phyloP scores from a whole-genome alignment of 2,329 filamentous ascomycete genomes.

The Xylaria sp. region DNA sequence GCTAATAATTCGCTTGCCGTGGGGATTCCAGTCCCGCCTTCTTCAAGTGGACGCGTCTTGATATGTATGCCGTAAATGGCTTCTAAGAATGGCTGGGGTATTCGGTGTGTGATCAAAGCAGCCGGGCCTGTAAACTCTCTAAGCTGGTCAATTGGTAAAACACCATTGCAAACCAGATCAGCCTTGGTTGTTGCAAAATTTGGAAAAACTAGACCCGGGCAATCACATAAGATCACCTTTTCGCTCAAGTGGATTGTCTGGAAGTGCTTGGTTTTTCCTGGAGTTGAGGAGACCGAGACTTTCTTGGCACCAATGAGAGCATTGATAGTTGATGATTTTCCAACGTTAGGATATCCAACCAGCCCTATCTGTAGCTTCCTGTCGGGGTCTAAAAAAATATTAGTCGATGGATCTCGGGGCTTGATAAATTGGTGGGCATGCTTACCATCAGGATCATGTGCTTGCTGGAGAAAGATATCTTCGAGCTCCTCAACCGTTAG shows the following conservation, averaged over 20 bases:
- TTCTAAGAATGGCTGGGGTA: conserved; percentile 88
- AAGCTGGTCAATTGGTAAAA: conserved; percentile 95
- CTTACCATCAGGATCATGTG: conserved; percentile 61
- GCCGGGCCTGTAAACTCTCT: conserved; percentile 90
- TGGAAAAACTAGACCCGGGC: conserved; percentile 96
- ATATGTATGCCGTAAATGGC: conserved; percentile 95
- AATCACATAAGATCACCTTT: conserved; percentile 92
- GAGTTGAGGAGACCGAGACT: conserved; percentile 95
- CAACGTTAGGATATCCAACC: conserved; percentile 97
- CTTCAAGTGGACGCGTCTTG: conserved; percentile 77
- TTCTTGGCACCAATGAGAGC: conserved; percentile 98
- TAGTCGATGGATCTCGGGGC: conserved; percentile 21
- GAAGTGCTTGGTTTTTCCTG: conserved; percentile 99
- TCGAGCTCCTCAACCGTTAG: conserved; percentile 93
- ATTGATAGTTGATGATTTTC: conserved; percentile 99
- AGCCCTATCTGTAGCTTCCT: conserved; percentile 87
- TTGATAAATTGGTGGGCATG: neutral
- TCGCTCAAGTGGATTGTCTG: conserved; percentile 96
- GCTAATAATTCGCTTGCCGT: conserved; percentile 84
- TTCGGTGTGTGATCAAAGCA: conserved; percentile 79
- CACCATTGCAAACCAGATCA: conserved; percentile 92
- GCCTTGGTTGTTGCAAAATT: conserved; percentile 98
- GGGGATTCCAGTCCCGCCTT: conserved; percentile 87
- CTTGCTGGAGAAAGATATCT: conserved; percentile 80
- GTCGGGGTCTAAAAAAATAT: conserved; percentile 48